Percentiles rank a stretch among this genome's conserved stretches.
phyloP scores from a whole-genome alignment of 2,329 filamentous ascomycete species.

The Colletotrichum paranaense region DNA sequence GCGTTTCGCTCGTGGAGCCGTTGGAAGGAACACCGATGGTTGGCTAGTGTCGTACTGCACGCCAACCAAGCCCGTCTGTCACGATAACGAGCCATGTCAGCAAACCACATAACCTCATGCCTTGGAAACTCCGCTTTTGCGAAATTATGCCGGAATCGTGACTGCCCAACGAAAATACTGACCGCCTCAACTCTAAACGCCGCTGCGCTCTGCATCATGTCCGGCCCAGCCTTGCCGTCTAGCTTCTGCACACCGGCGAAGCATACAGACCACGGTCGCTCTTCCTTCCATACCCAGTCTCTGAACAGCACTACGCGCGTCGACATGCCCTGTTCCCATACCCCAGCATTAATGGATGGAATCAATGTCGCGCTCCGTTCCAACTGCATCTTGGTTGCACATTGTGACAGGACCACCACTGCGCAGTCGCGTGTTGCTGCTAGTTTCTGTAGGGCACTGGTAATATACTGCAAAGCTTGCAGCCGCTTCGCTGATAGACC shows the following conservation, averaged over 20 bases:
- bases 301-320: constrained; percentile 82
- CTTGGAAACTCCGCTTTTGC: constrained; percentile 28
- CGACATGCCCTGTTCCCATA: constrained; percentile 84
- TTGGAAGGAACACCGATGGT: constrained; percentile 45
- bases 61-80: constrained; percentile 56
- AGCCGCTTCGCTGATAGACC: constrained; percentile 55
- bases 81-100: constrained; percentile 22
- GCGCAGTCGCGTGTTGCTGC: constrained; percentile 79
- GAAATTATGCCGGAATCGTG: constrained; percentile 17
- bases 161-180: constrained; percentile 39
- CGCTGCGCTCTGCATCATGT: constrained; percentile 55
- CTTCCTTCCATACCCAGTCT: constrained; percentile 72
- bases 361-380: constrained; percentile 76
- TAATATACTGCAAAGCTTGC: constrained; percentile 70
- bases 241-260: constrained; percentile 75
- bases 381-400: constrained; percentile 81
- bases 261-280: constrained; percentile 60
- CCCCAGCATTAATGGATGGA: constrained; percentile 78
- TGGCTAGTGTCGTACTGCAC: constrained; percentile 54
- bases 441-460: constrained; percentile 78
- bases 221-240: constrained; percentile 60
- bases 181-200: constrained; percentile 63
- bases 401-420: constrained; percentile 81
- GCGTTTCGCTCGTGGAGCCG: constrained; percentile 65
- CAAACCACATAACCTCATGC: constrained; percentile 17